Evolutionary conservation across 1,139 yeast genomes (phyloP).

Genomic region (Geotrichum armillariae): DNA sequence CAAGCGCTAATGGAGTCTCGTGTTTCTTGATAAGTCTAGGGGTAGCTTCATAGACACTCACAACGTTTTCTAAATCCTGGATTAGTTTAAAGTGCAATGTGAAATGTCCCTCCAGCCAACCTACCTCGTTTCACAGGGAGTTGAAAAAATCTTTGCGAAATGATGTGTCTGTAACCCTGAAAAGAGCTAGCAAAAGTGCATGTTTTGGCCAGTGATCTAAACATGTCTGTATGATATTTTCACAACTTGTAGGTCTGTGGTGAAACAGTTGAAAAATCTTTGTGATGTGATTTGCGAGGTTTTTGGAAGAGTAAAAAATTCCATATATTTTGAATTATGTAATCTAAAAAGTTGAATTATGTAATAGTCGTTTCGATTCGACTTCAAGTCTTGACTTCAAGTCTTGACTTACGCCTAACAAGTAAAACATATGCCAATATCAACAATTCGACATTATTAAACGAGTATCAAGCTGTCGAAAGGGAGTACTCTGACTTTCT

Average conservation of each 20-base stretch:
- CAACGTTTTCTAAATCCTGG: conserved; percentile 29
- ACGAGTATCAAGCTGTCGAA: conserved; percentile 2
- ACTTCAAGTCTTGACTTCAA: too few species aligned
- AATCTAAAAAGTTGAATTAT: too few species aligned
- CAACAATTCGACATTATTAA: not conserved
- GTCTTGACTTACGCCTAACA: too few species aligned
- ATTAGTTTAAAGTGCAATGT: not conserved
- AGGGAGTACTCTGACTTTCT: conserved; percentile 2
- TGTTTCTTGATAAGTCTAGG: conserved; percentile 31
- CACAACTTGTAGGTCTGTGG: not conserved
- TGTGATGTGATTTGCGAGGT: not conserved
- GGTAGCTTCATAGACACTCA: conserved; percentile 37
- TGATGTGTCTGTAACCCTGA: conserved; percentile 4
- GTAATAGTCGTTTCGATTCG: too few species aligned
- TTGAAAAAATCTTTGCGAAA: conserved; percentile 16
- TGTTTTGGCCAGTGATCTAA: conserved; percentile 6
- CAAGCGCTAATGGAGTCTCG: conserved; percentile 20
- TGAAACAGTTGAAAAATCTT: not conserved
- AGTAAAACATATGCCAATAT: too few species aligned
- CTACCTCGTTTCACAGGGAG: conserved; percentile 17
- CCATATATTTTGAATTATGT: not conserved
- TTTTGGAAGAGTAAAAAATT: conserved; percentile 1
- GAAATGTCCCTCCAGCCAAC: not conserved
- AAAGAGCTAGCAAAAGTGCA: conserved; percentile 4
- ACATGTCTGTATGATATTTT: conserved; percentile 7